Evolutionary conservation across 2,329 filamentous ascomycete genomes (phyloP).

Genomic region (Orbilia oligospora): DNA sequence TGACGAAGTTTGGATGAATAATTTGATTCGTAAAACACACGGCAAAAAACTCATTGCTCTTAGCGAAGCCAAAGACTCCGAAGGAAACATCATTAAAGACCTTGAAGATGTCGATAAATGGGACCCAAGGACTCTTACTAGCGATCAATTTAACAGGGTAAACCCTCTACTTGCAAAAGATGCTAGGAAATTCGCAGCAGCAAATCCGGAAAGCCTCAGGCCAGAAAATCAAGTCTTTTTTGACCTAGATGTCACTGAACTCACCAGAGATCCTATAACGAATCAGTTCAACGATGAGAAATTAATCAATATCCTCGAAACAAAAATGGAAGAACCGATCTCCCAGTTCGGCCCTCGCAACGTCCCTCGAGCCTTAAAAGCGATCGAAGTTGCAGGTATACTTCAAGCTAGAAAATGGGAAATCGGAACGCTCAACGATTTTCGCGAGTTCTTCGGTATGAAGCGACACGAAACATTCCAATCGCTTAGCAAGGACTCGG

Average conservation of each 20-base stretch:
- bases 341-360: constrained; percentile 75
- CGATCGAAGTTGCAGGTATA: constrained; percentile 75
- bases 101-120: constrained; percentile 38
- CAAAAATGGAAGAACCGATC: constrained; percentile 75
- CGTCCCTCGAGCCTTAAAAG: constrained; percentile 73
- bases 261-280: constrained; percentile 51
- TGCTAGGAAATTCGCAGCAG: constrained; percentile 18
- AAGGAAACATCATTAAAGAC: constrained; percentile 41
- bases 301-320: constrained; percentile 72
- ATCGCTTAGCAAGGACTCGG: constrained; percentile 71
- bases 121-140: constrained; percentile 61
- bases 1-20: constrained; percentile 76
- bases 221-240: constrained; percentile 52
- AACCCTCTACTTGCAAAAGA: constrained; percentile 48
- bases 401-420: constrained; percentile 75
- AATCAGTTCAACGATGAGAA: constrained; percentile 72
- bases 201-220: constrained; percentile 25
- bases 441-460: constrained; percentile 71
- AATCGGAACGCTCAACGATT: constrained; percentile 73
- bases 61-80: constrained; percentile 65
- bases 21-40: constrained; percentile 71
- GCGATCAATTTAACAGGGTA: constrained; percentile 49
- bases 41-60: constrained; percentile 67
- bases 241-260: constrained; percentile 62
- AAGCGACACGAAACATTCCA: constrained; percentile 70